These are phyloP conservation scores for Wickerhamiella allomyrinae DNA, from an alignment of 805 yeast species.

Conservation along the genomic window DNA sequence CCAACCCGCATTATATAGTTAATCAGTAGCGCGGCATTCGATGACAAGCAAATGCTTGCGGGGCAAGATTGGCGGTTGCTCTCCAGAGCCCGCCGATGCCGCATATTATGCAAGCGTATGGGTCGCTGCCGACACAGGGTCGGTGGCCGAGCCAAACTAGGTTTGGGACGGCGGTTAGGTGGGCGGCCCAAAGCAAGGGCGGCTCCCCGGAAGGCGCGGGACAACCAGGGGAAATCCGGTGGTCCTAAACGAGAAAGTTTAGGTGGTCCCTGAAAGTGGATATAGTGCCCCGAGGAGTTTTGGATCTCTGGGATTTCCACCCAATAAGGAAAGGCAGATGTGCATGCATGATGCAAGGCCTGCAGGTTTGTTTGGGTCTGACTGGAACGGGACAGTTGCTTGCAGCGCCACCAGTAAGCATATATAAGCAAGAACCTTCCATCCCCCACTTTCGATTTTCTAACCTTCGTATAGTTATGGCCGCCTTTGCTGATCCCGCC, in stretches of 20 bases:
- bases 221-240: too few species aligned
- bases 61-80: background rate
- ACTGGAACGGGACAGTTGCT: conserved; percentile 2
- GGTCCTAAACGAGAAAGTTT: too few species aligned
- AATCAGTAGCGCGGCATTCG: too few species aligned
- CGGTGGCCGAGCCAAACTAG: background rate
- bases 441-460: background rate
- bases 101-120: background rate
- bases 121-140: background rate
- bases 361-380: conserved; percentile 7
- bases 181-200: too few species aligned
- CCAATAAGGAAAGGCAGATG: conserved; percentile 2
- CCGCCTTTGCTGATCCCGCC: conserved; percentile 61
- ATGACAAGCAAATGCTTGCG: background rate
- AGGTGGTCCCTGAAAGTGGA: too few species aligned
- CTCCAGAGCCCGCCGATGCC: background rate
- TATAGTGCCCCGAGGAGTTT: too few species aligned
- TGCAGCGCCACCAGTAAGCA: conserved; percentile 1
- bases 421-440: conserved; percentile 3
- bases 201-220: too few species aligned
- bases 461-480: conserved; percentile 20
- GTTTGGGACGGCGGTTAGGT: too few species aligned
- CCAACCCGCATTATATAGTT: too few species aligned
- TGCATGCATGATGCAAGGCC: conserved; percentile 3
- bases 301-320: too few species aligned